Percentiles rank a stretch among this genome's conserved stretches.
phyloP scores from a whole-genome alignment of 1,139 yeast genomes.

The Pneumocystis canis region DNA sequence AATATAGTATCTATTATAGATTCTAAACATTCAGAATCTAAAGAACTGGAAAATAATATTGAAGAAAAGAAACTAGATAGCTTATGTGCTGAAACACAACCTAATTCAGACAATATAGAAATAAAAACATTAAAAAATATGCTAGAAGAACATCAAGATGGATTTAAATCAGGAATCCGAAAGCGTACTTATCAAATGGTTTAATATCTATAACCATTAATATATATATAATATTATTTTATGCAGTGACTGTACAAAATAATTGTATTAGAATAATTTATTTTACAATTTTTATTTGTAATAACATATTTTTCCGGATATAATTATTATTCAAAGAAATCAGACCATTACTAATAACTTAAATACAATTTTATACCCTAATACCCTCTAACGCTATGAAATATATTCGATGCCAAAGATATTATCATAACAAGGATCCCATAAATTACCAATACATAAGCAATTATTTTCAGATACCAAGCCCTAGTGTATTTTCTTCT shows the following conservation, averaged over 20 bases:
- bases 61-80: not conserved
- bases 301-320: not conserved
- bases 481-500: conserved; percentile 5
- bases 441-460: conserved; percentile 52
- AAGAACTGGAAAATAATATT: not conserved
- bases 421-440: conserved; percentile 67
- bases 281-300: not conserved
- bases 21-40: not conserved
- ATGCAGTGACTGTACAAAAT: not conserved
- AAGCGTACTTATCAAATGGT: not conserved
- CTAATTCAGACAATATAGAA: not conserved
- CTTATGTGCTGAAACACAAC: not conserved
- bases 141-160: not conserved
- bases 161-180: not conserved
- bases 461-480: conserved; percentile 35
- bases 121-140: not conserved
- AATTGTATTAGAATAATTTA: not conserved
- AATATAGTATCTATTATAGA: not conserved
- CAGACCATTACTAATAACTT: not conserved
- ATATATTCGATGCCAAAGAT: conserved; percentile 58
- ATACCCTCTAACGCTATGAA: not conserved
- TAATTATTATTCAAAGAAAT: not conserved
- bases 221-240: not conserved
- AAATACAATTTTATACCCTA: not conserved
- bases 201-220: not conserved